phyloP scores from a whole-genome alignment of 2,329 filamentous ascomycete genomes.

The Rutstroemia sp. region DNA sequence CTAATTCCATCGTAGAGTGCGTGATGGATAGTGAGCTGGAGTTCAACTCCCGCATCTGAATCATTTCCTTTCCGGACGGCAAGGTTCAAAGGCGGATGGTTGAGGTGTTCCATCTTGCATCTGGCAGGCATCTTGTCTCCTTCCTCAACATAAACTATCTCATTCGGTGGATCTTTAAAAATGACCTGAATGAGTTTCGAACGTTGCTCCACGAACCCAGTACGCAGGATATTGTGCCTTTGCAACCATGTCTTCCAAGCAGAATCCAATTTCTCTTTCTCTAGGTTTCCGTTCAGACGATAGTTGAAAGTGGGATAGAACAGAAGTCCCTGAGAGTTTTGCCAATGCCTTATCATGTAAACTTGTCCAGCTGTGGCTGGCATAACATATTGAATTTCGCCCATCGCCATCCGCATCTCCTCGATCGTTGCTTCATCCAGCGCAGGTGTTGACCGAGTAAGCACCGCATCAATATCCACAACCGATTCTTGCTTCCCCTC shows the following conservation, averaged over 20 bases:
- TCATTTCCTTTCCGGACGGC: slow-evolving; percentile 14
- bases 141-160: slow-evolving; percentile 26
- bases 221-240: slow-evolving; percentile 59
- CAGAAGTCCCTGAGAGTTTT: slow-evolving; percentile 53
- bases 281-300: slow-evolving; percentile 31
- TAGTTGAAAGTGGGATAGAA: slow-evolving; percentile 73
- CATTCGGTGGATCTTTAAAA: slow-evolving; percentile 33
- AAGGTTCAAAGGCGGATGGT: slow-evolving; percentile 21
- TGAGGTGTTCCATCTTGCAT: slow-evolving; percentile 12
- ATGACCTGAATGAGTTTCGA: slow-evolving; percentile 59
- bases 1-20: slow-evolving; percentile 84
- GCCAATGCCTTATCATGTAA: slow-evolving; percentile 75
- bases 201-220: slow-evolving; percentile 43
- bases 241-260: slow-evolving; percentile 56
- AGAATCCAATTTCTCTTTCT: slow-evolving; percentile 35
- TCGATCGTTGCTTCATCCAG: slow-evolving; percentile 34
- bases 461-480: slow-evolving; percentile 35
- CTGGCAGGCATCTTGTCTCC: slow-evolving; percentile 3
- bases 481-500: neutral
- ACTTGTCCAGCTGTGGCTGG: slow-evolving; percentile 71
- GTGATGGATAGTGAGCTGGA: slow-evolving; percentile 65
- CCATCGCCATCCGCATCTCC: slow-evolving; percentile 33
- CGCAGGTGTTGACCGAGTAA: slow-evolving; percentile 32
- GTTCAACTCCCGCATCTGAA: neutral
- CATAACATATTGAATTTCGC: slow-evolving; percentile 43